Evolutionary conservation across 768 basidiomycete species (phyloP).

Genomic region (Hericium rajendrae): DNA sequence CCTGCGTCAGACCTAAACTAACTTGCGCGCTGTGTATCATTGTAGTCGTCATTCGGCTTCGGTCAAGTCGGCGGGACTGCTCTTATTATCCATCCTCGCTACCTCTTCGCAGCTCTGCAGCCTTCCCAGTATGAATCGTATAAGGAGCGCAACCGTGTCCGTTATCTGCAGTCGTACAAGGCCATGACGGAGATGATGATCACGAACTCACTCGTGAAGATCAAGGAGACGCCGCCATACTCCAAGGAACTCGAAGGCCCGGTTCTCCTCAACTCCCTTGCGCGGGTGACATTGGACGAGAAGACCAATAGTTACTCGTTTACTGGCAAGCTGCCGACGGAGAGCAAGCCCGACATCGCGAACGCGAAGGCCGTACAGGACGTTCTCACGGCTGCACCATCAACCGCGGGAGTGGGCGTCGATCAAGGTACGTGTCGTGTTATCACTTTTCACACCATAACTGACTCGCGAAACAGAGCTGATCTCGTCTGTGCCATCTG

Average conservation of each 20-base stretch:
- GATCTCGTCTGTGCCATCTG: constrained; percentile 85
- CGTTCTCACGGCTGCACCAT: constrained; percentile 34
- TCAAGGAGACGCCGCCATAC: constrained; percentile 93
- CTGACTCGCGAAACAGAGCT: constrained; percentile 44
- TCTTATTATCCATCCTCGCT: constrained; percentile 83
- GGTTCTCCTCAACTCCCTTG: constrained; percentile 87
- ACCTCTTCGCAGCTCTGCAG: constrained; percentile 78
- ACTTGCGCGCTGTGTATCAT: neutral
- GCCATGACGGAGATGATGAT: constrained; percentile 96
- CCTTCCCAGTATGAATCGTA: constrained; percentile 75
- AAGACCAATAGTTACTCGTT: constrained; percentile 87
- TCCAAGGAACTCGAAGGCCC: constrained; percentile 73
- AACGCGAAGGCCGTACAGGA: constrained; percentile 62
- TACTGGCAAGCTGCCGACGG: constrained; percentile 48
- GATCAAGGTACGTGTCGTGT: constrained; percentile 60
- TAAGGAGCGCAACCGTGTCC: constrained; percentile 52
- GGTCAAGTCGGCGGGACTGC: constrained; percentile 96
- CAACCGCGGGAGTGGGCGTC: constrained; percentile 73
- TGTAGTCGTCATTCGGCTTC: constrained; percentile 92
- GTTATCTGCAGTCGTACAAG: constrained; percentile 70
- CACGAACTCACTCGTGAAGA: constrained; percentile 83
- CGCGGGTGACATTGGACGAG: constrained; percentile 68
- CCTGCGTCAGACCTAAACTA: neutral
- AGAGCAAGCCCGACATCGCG: constrained; percentile 41
- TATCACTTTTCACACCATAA: constrained; percentile 6